A percentile compares a stretch with the other conserved stretches of the same genome.
Conservation (phyloP, 1,139 yeast genomes). For the Williopsis jadinii region DNA sequence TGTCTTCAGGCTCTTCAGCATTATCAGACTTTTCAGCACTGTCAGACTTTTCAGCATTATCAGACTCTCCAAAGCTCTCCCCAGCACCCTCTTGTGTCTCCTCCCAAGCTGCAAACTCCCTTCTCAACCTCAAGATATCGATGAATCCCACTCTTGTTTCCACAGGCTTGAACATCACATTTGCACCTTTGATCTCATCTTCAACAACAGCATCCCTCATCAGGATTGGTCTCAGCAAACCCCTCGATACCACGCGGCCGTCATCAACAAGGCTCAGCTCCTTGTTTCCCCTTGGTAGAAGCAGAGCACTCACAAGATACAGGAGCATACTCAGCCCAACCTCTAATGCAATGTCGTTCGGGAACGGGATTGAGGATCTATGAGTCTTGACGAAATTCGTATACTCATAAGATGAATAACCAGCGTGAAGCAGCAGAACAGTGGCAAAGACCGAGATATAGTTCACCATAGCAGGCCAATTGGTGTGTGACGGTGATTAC, state of each 20-base stretch:
- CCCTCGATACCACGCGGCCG: constrained; percentile 2
- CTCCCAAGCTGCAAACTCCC: constrained; percentile 35
- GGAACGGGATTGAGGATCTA: constrained; percentile 9
- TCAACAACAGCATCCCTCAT: constrained; percentile 40
- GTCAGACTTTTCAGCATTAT: too few species aligned
- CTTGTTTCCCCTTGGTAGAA: constrained; percentile 1
- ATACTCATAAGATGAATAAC: constrained; percentile 17
- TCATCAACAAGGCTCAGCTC: constrained; percentile 13
- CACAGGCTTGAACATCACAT: constrained; percentile 33
- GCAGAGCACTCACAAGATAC: constrained; percentile 9
- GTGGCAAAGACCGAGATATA: constrained; percentile 7
- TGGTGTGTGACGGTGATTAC: too few species aligned
- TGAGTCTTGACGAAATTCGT: constrained; percentile 11
- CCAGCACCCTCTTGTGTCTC: neutral
- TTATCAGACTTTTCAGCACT: too few species aligned
- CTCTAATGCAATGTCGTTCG: constrained; percentile 13
- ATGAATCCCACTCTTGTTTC: constrained; percentile 40
- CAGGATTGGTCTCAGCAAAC: constrained; percentile 36
- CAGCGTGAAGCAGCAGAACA: constrained; percentile 11
- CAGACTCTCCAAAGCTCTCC: constrained; percentile 27
- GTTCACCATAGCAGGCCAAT: neutral
- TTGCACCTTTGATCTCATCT: constrained; percentile 38
- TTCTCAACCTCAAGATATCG: constrained; percentile 36
- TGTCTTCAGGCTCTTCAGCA: constrained; percentile 1
- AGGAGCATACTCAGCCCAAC: constrained; percentile 7